Conservation (phyloP, 23 red algal species). For the Gracilaria caudata region DNA sequence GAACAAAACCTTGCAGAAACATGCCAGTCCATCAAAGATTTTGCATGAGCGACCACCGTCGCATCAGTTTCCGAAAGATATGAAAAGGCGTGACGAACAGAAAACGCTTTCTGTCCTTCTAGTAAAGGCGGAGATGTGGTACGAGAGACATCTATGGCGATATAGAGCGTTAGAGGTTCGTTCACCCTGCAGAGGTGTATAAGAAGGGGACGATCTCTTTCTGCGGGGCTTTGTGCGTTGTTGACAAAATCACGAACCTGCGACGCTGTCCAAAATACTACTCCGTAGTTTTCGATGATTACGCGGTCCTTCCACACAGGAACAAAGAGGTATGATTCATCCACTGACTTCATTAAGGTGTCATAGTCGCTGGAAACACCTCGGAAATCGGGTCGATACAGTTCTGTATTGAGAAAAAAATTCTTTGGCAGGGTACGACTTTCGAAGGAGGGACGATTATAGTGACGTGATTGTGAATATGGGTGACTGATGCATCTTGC, state of each 20-base stretch:
- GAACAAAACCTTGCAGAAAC: constrained; percentile 46
- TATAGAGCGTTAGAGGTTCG: not conserved
- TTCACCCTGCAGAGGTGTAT: not conserved
- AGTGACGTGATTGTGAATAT: not conserved
- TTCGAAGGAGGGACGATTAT: not conserved
- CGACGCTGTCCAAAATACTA: not conserved
- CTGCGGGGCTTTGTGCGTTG: not conserved
- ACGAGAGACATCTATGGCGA: not conserved
- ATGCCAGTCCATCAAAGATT: constrained; percentile 58
- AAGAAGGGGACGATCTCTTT: not conserved
- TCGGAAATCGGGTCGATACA: constrained; percentile 7
- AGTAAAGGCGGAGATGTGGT: not conserved
- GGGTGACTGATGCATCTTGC: not conserved
- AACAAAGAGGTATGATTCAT: constrained; percentile 17
- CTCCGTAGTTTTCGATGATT: constrained; percentile 3
- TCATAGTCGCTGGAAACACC: not conserved
- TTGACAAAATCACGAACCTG: not conserved
- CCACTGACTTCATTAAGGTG: not conserved
- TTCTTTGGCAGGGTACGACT: not conserved
- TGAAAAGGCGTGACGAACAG: constrained; percentile 15
- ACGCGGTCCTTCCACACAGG: constrained; percentile 8
- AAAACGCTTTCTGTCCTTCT: not conserved
- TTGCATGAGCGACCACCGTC: constrained; percentile 42
- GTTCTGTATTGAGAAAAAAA: constrained; percentile 11
- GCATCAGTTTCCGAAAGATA: constrained; percentile 40